Base-by-base conservation (phyloP, 371 early-diverging fungal genomes). In the Mycotypha africana region DNA sequence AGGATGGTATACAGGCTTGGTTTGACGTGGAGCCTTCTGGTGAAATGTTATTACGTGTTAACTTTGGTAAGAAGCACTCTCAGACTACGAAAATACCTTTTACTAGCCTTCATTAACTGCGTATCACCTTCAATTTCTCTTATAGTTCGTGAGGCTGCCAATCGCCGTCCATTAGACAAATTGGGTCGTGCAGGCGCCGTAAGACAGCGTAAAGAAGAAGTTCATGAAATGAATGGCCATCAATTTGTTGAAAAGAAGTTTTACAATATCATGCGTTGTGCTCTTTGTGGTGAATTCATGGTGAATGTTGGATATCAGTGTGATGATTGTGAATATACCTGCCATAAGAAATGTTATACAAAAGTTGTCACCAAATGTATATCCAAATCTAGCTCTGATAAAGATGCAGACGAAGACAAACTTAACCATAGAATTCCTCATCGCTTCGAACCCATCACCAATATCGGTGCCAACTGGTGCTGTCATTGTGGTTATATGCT, bases 401-500 rank as follows among this genome's bases (percentile, higher is more conserved):
- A 45, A 78, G 79, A 79, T 43, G 59, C 76, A 8, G 81, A 84
- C 38, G 80, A 78, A 46, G 86, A 88, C 15, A 77, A 82, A 25
- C 72, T 89, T 22, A 85, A 86, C 37, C 96, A 97, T 67, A 79
- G 86, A 41, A 95, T 97, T 53, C 93, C 94, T 17, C 99, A 99
- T 77, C 85, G 91, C n/a, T 94, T 92, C 55, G 88, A 91, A 53
- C 78, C 73, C 21, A 67, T 82, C 20, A 85, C 86, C 21, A 86
- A 82, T 48, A 74, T 89, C 40, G 85, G 84, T 28, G 86, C 92
- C 33, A 83, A 83, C 53, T 98, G 96, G 94, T 99, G 99, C 69
- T 86, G 86, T 58, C 98, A 99, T 72, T 99, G 99, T 78, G 98
- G 98, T 35, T 85, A 86, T 43, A 87, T 93, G 83, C 85, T 99